Percentiles rank a stretch among this genome's conserved stretches.
These are phyloP conservation scores for Hypoxylon sp. DNA, from an alignment of 2,329 filamentous ascomycete genomes.

Conservation along the genomic window DNA sequence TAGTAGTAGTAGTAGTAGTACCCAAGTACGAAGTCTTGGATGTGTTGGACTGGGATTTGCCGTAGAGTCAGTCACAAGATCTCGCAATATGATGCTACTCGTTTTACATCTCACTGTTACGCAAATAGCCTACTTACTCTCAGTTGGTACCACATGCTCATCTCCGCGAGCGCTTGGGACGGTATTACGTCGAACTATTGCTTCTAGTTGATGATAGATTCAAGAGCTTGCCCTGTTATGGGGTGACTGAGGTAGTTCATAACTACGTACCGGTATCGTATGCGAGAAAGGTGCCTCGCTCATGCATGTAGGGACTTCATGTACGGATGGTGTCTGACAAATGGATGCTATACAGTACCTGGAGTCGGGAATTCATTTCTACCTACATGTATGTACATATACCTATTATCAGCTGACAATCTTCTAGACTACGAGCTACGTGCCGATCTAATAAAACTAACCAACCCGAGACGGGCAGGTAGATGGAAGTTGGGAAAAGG, in stretches of 20 bases:
- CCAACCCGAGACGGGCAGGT: conserved; percentile 1
- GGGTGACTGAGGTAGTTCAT: neutral
- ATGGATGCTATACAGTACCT: neutral
- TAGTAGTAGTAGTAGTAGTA: neutral
- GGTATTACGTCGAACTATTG: neutral
- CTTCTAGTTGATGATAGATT: neutral
- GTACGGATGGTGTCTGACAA: neutral
- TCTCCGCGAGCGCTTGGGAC: neutral
- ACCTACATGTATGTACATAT: neutral
- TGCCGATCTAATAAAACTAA: neutral
- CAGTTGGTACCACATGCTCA: neutral
- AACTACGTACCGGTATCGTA: too few species aligned
- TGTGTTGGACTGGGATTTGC: neutral
- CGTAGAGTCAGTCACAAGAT: neutral
- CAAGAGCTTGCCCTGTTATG: neutral
- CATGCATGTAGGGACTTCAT: neutral
- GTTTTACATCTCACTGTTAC: conserved; percentile 1
- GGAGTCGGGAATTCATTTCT: neutral
- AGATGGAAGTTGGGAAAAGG: neutral
- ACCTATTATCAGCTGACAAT: neutral
- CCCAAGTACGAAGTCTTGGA: neutral
- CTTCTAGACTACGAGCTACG: neutral
- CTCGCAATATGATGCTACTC: conserved; percentile 7
- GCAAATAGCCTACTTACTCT: conserved; percentile 5
- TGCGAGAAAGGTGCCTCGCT: too few species aligned